Percentiles rank a stretch among this genome's conserved stretches.
Conservation (phyloP, 2,329 filamentous ascomycete species). For the Fusarium sp. region DNA sequence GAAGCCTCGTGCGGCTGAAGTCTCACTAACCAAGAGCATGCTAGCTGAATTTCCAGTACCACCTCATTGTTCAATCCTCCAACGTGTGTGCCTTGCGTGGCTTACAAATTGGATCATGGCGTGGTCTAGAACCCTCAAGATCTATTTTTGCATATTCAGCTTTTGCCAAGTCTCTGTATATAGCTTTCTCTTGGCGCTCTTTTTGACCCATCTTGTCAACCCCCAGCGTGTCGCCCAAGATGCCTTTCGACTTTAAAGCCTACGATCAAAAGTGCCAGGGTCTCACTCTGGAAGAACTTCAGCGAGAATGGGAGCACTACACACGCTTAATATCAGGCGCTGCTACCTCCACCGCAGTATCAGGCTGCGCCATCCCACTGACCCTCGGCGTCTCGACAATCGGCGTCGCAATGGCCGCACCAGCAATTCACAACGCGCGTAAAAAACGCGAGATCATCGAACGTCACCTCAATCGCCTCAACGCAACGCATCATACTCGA, state of each 20-base stretch:
- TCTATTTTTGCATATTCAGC: background rate
- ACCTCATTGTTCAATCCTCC: background rate
- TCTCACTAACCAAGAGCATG: background rate
- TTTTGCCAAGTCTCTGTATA: background rate
- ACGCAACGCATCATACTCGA: slow-evolving; percentile 52
- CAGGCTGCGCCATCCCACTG: slow-evolving; percentile 53
- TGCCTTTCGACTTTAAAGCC: slow-evolving; percentile 56
- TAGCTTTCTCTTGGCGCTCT: slow-evolving; percentile 5
- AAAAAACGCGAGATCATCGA: slow-evolving; percentile 57
- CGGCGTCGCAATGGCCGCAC: slow-evolving; percentile 53
- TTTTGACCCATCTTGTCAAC: fast-evolving
- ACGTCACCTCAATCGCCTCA: slow-evolving; percentile 49
- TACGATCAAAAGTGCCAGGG: slow-evolving; percentile 54
- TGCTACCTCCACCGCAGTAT: slow-evolving; percentile 54
- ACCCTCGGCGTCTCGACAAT: slow-evolving; percentile 54
- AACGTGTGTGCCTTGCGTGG: slow-evolving; percentile 22
- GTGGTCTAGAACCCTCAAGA: background rate
- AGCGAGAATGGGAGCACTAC: slow-evolving; percentile 57
- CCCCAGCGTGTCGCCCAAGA: slow-evolving; percentile 15
- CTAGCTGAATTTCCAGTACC: background rate
- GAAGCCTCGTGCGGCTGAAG: slow-evolving; percentile 29
- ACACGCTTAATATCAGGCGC: slow-evolving; percentile 55
- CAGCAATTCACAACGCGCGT: slow-evolving; percentile 55
- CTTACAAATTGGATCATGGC: slow-evolving; percentile 1
- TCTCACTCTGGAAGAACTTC: slow-evolving; percentile 52